Evolutionary conservation across 768 basidiomycete species (phyloP), one percentile per base, ranked within the genome.

Genomic region (Chalciporus piperatus): DNA sequence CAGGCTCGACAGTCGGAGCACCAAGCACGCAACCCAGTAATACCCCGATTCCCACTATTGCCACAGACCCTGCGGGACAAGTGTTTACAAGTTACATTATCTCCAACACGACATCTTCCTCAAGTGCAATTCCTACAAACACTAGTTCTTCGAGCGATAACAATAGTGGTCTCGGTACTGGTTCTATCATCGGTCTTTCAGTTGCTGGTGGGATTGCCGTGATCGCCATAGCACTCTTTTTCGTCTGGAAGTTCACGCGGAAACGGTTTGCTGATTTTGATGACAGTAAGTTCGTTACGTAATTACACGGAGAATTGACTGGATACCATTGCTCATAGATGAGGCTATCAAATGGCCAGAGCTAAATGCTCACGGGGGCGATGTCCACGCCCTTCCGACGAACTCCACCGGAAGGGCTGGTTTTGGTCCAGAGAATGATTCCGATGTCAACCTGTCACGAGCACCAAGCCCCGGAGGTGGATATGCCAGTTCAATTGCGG

Each of bases 341-440:
- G 88, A 90, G 70, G 87, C 87, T 17, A 93, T 93, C 70, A 92
- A 92, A 70, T 93, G 91, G 91, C 91, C 91, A 3, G 91, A 93
- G 61, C 78, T 92, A 33, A 89, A 91, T 66, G 69, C 80, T 2
- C 88, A 89, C 57, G 76, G 70, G 28, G 47, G 39, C 23, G 81
- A 82, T 55, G 74, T 77, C 5, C 82, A 85, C 50, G 77, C 89
- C 14, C 75, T 90, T 9, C 89, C 89, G 17, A 81, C 85, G 1
- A 74, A 81, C 48, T 78, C 81, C 51, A 85, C 87, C 1, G 88
- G 86, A 52, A 79, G 85, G 22, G 70, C 86, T 23, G 89, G 89
- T 27, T 86, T 89, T 61, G 73, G 66, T 25, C 55, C 50, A 32
- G 87, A 87, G 61, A 83, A 83, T 14, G 79, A 73, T 41, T 83